A percentile compares a stretch with the other conserved stretches of the same genome.
phyloP scores from a whole-genome alignment of 2,329 filamentous ascomycete species.

The Aspergillus sp. region DNA sequence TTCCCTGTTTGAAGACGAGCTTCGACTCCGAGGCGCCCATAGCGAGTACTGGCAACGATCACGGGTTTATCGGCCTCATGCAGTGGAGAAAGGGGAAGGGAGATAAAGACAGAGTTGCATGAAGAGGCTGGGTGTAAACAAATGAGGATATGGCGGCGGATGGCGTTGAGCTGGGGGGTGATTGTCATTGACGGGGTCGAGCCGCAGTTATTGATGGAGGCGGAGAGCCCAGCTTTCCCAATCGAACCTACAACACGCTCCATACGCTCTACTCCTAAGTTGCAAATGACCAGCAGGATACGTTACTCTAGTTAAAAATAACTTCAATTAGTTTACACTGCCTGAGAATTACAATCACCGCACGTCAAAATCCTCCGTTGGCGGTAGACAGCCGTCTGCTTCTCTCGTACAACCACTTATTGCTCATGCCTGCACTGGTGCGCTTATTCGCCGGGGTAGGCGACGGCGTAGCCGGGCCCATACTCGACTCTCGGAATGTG shows the following conservation, averaged over 20 bases:
- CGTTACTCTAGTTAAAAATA: too few species aligned
- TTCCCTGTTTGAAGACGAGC: conserved; percentile 96
- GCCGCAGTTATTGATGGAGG: too few species aligned
- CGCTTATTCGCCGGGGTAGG: conserved; percentile 58
- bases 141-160: too few species aligned
- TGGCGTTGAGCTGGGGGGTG: too few species aligned
- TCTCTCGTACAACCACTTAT: conserved; percentile 90
- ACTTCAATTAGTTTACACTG: too few species aligned
- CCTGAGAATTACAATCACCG: conserved; percentile 6
- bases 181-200: too few species aligned
- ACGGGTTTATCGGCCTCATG: conserved; percentile 18
- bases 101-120: too few species aligned
- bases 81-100: conserved; percentile 5
- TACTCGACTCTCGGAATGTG: conserved; percentile 41
- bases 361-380: conserved; percentile 17
- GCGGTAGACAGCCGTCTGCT: conserved; percentile 39
- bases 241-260: too few species aligned
- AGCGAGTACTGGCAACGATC: conserved; percentile 19
- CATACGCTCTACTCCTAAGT: too few species aligned
- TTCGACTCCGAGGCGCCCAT: conserved; percentile 99
- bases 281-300: too few species aligned
- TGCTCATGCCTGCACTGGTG: conserved; percentile 71
- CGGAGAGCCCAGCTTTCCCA: too few species aligned
- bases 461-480: conserved; percentile 51
- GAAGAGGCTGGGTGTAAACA: too few species aligned